A percentile compares a stretch with the other conserved stretches of the same genome.
phyloP scores from a whole-genome alignment of 2,329 filamentous ascomycete genomes.

The Colletotrichum gigasporum region DNA sequence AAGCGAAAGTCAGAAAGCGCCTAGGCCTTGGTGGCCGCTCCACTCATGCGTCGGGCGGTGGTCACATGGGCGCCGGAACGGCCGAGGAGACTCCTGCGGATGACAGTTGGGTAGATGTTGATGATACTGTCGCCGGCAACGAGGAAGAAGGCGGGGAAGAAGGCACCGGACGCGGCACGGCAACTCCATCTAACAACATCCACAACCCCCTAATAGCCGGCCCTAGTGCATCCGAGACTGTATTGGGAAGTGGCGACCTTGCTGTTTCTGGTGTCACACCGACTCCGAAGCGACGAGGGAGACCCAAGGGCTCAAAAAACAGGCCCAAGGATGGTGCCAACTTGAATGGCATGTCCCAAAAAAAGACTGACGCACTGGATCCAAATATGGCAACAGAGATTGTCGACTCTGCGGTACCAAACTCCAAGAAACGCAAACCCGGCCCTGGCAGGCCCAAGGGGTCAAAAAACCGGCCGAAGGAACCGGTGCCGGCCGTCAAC shows the following conservation, averaged over 20 bases:
- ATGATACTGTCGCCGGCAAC: conserved; percentile 45
- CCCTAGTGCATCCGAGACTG: background rate
- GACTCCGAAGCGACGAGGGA: conserved; percentile 30
- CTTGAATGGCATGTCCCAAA: background rate
- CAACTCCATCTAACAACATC: background rate
- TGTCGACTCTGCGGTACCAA: conserved; percentile 32
- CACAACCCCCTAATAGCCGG: background rate
- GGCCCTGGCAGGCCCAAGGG: conserved; percentile 58
- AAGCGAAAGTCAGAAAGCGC: conserved; percentile 42
- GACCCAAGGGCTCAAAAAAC: conserved; percentile 36
- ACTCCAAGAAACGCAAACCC: conserved; percentile 45
- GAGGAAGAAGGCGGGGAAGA: conserved; percentile 18
- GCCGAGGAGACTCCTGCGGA: conserved; percentile 37
- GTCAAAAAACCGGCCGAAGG: conserved; percentile 59
- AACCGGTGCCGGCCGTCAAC: conserved; percentile 14
- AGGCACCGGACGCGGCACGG: background rate
- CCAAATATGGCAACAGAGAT: background rate
- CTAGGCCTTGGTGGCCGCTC: background rate
- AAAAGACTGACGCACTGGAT: background rate
- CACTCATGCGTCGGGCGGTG: background rate
- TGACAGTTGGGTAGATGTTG: conserved; percentile 57
- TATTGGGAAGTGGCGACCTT: background rate
- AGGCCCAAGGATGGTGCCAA: conserved; percentile 2
- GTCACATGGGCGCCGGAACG: background rate
- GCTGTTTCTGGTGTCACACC: conserved; percentile 21